Conservation (phyloP, 2,329 filamentous ascomycete species). For the Pestalotiopsis sp. region DNA sequence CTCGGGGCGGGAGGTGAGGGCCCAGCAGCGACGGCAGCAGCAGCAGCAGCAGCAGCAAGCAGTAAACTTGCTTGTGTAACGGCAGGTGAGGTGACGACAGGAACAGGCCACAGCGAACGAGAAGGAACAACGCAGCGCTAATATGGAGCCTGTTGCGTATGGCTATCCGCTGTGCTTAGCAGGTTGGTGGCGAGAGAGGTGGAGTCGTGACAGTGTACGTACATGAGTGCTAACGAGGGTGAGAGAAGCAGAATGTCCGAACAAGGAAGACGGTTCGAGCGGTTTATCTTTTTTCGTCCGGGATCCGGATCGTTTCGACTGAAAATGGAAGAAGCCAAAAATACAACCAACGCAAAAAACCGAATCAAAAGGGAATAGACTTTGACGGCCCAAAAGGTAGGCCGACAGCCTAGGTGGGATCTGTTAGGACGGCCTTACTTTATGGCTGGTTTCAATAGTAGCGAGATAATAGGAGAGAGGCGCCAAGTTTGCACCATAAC, state of each 20-base stretch:
- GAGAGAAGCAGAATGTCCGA: not conserved
- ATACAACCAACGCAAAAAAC: not conserved
- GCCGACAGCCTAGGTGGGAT: not conserved
- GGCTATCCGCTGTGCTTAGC: constrained; percentile 1
- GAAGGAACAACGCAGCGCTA: constrained; percentile 1
- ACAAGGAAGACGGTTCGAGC: not conserved
- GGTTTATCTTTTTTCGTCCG: not conserved
- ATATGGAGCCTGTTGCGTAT: constrained; percentile 6
- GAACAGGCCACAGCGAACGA: not conserved
- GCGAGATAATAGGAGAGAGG: constrained; percentile 1
- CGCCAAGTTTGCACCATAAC: constrained; percentile 4
- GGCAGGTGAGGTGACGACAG: constrained; percentile 3
- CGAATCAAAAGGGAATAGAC: not conserved
- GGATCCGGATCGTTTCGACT: not conserved
- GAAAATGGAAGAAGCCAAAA: not conserved
- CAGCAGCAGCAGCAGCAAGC: not conserved
- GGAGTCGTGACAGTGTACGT: not conserved
- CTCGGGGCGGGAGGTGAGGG: not conserved
- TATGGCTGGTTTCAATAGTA: not conserved
- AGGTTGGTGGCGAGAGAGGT: not conserved
- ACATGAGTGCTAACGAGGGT: not conserved
- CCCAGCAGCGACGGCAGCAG: not conserved
- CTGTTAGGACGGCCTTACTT: not conserved
- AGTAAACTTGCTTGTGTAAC: constrained; percentile 5
- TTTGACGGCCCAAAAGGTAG: not conserved